Percentiles rank a stretch among this genome's conserved stretches.
phyloP scores from a whole-genome alignment of 2,329 filamentous ascomycete species.

The Monosporascus ibericus region DNA sequence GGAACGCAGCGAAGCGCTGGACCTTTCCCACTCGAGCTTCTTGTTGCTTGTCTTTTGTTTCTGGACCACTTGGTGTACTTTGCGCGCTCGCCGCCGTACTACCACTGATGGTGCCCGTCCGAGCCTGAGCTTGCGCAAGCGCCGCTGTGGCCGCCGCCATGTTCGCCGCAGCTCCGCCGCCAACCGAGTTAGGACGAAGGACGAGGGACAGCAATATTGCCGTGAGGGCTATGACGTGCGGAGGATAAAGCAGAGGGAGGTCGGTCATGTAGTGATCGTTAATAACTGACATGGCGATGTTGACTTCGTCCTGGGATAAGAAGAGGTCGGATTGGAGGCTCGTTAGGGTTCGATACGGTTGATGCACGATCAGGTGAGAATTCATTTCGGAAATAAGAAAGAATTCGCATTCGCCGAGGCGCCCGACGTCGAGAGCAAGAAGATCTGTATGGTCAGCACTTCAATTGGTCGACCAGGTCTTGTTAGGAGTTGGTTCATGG shows the following conservation, averaged over 20 bases:
- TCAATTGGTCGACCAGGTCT: constrained; percentile 7
- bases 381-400: constrained; percentile 85
- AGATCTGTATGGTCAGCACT: constrained; percentile 43
- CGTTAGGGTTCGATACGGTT: constrained; percentile 78
- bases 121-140: constrained; percentile 39
- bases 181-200: constrained; percentile 51
- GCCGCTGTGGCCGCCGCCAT: constrained; percentile 46
- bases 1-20: constrained; percentile 63
- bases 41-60: constrained; percentile 39
- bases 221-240: constrained; percentile 84
- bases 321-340: constrained; percentile 64
- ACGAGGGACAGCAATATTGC: constrained; percentile 81
- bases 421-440: constrained; percentile 69
- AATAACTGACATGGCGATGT: constrained; percentile 73
- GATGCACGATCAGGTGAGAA: constrained; percentile 83
- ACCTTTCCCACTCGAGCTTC: constrained; percentile 60
- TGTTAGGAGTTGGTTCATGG: not conserved
- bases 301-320: constrained; percentile 71
- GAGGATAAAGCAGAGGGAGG: constrained; percentile 75
- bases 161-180: constrained; percentile 30
- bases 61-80: constrained; percentile 17
- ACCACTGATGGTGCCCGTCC: constrained; percentile 7
- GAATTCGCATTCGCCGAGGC: constrained; percentile 91
- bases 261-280: constrained; percentile 94
- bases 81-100: constrained; percentile 15